phyloP scores from a whole-genome alignment of 164 flowering plant species.

The Buxus sempervirens region DNA sequence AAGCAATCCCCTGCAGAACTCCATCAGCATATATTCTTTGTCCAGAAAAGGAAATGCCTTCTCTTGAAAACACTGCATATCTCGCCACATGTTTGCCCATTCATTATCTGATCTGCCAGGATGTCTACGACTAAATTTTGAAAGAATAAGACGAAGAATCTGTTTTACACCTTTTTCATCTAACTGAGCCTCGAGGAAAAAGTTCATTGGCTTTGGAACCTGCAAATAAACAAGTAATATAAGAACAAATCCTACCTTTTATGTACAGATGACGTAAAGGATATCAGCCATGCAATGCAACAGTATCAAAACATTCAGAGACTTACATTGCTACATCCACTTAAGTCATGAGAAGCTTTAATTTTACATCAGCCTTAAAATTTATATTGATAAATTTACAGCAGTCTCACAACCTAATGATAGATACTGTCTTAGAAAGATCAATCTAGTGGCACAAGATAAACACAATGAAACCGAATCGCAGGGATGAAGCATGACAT shows the following conservation, averaged over 20 bases:
- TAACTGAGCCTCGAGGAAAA: slow-evolving; percentile 59
- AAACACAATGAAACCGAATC: too few relatives aligned
- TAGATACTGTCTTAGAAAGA: too few relatives aligned
- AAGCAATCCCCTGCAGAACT: slow-evolving; percentile 91
- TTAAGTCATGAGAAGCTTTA: too few relatives aligned
- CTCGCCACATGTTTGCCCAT: slow-evolving; percentile 98
- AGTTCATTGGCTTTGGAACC: slow-evolving; percentile 89
- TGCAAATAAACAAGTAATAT: slow-evolving; percentile 26
- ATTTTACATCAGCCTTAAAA: too few relatives aligned
- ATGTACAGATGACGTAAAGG: background rate
- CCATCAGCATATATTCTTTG: slow-evolving; percentile 73
- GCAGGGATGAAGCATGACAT: too few relatives aligned
- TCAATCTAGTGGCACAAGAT: too few relatives aligned
- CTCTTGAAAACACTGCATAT: slow-evolving; percentile 74
- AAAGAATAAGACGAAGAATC: slow-evolving; percentile 90
- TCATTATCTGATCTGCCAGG: slow-evolving; percentile 85
- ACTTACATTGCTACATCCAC: too few relatives aligned
- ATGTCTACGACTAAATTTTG: slow-evolving; percentile 88
- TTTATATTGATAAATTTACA: too few relatives aligned
- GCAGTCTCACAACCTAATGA: too few relatives aligned
- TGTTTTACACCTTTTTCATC: slow-evolving; percentile 92
- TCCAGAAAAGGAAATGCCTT: slow-evolving; percentile 95
- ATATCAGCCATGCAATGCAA: background rate
- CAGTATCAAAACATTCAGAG: background rate
- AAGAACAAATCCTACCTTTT: background rate